These are phyloP conservation scores for Erodium moschatum DNA, from an alignment of 441 rosid species.

Conservation along the genomic window DNA sequence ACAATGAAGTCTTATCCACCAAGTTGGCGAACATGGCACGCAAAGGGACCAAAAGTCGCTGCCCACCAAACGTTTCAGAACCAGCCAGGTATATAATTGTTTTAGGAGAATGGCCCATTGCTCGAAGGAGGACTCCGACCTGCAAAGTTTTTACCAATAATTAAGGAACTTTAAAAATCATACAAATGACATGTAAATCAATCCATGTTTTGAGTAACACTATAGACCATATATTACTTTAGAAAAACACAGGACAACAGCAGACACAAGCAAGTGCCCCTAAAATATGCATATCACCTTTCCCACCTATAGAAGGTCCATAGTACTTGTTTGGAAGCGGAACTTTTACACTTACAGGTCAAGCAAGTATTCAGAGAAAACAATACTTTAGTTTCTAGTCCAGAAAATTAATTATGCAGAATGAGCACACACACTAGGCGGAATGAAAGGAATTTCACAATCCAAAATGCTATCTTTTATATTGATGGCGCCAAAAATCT, in stretches of 20 bases:
- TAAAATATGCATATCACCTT: background rate
- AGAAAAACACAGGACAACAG: slow-evolving; percentile 1
- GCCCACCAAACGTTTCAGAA: slow-evolving; percentile 93
- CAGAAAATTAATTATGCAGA: background rate
- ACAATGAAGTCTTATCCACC: slow-evolving; percentile 70
- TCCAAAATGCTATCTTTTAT: background rate
- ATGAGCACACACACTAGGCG: background rate
- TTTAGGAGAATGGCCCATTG: slow-evolving; percentile 78
- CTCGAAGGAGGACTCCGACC: slow-evolving; percentile 89
- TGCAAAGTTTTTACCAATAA: slow-evolving; percentile 31
- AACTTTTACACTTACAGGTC: background rate
- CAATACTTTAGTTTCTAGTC: background rate
- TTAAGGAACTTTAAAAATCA: background rate
- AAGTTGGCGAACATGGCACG: slow-evolving; percentile 81
- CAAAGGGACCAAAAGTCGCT: slow-evolving; percentile 76
- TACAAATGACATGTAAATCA: background rate
- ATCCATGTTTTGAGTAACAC: background rate
- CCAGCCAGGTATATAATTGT: slow-evolving; percentile 88
- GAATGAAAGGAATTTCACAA: background rate
- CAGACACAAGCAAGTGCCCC: background rate
- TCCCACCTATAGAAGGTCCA: slow-evolving; percentile 5
- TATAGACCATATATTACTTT: background rate
- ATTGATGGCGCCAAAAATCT: slow-evolving; percentile 2
- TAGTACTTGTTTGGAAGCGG: slow-evolving; percentile 4
- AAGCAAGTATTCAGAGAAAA: background rate